Percentiles rank a stretch among this genome's conserved stretches.
phyloP scores from a whole-genome alignment of 352 stramenopile species.

The Plasmopara muralis region DNA sequence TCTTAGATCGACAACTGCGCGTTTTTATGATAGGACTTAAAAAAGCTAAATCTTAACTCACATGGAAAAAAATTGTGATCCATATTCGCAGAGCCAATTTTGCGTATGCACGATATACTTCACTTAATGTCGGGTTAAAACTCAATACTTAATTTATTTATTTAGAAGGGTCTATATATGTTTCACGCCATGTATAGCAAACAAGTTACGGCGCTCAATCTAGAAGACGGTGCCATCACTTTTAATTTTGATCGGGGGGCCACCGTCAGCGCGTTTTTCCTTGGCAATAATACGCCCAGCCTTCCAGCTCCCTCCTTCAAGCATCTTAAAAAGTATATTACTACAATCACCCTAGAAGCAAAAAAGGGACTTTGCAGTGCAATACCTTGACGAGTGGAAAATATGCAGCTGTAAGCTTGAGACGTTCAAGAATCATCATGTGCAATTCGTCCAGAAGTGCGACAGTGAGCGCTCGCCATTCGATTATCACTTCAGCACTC shows the following conservation, averaged over 20 bases:
- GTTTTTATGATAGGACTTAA: too few relatives aligned
- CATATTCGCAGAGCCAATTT: too few relatives aligned
- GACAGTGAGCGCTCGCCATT: conserved; percentile 81
- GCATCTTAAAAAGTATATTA: conserved; percentile 35
- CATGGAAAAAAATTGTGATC: too few relatives aligned
- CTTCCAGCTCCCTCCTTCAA: conserved; percentile 85
- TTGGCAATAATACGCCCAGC: conserved; percentile 75
- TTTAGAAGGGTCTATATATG: too few relatives aligned
- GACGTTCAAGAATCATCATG: conserved; percentile 49
- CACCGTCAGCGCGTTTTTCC: conserved; percentile 57
- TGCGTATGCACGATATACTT: too few relatives aligned
- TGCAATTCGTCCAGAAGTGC: conserved; percentile 75
- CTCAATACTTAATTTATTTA: too few relatives aligned
- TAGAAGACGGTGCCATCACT: conserved; percentile 86
- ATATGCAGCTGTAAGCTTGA: conserved; percentile 57
- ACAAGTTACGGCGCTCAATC: background rate
- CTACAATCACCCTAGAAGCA: background rate
- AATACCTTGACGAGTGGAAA: conserved; percentile 84
- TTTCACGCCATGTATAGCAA: too few relatives aligned
- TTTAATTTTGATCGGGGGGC: conserved; percentile 78
- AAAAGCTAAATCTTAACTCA: too few relatives aligned
- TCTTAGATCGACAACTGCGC: too few relatives aligned
- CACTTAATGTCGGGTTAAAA: too few relatives aligned
- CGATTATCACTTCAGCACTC: conserved; percentile 72
- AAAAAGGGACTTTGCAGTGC: background rate